Percentiles rank a stretch among this genome's conserved stretches.
Evolutionary conservation across 2,329 filamentous ascomycete species (phyloP).

Genomic region (Tolypocladium pustulatum): DNA sequence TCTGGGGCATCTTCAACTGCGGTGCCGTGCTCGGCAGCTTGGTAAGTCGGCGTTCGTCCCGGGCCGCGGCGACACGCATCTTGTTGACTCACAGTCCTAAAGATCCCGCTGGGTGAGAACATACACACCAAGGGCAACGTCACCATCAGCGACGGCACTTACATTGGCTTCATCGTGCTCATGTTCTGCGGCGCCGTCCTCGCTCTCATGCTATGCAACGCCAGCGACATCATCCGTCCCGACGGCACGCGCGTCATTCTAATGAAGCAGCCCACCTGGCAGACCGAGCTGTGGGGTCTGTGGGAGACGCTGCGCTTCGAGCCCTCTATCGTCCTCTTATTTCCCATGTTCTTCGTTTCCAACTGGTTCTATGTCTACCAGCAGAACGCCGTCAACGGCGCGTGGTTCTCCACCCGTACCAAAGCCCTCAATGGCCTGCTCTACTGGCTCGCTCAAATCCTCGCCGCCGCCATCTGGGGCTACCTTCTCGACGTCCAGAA

Average conservation of each 20-base stretch:
- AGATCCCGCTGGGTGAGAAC: constrained; percentile 58
- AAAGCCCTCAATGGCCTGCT: constrained; percentile 42
- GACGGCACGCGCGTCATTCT: constrained; percentile 74
- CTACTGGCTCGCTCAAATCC: constrained; percentile 46
- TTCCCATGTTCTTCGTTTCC: constrained; percentile 44
- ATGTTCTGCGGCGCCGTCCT: constrained; percentile 63
- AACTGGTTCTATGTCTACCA: constrained; percentile 48
- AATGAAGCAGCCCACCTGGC: constrained; percentile 86
- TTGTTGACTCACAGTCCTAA: too few species aligned
- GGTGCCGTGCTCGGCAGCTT: constrained; percentile 78
- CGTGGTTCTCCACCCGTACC: constrained; percentile 42
- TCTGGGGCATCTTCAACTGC: constrained; percentile 93
- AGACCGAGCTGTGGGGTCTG: constrained; percentile 66
- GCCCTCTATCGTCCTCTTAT: constrained; percentile 56
- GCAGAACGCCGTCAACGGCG: constrained; percentile 46
- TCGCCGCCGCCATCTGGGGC: constrained; percentile 38
- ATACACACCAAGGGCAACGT: constrained; percentile 39
- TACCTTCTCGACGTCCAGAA: constrained; percentile 53
- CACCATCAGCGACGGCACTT: constrained; percentile 66
- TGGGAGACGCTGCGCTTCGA: constrained; percentile 61
- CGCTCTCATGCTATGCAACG: constrained; percentile 60
- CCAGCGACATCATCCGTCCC: constrained; percentile 58
- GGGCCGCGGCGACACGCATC: too few species aligned
- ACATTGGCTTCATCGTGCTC: constrained; percentile 77
- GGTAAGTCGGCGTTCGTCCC: too few species aligned